A percentile compares a stretch with the other conserved stretches of the same genome.
Conservation (phyloP, 2,329 filamentous ascomycete genomes). For the Aspergillus fumigatiaffinis region DNA sequence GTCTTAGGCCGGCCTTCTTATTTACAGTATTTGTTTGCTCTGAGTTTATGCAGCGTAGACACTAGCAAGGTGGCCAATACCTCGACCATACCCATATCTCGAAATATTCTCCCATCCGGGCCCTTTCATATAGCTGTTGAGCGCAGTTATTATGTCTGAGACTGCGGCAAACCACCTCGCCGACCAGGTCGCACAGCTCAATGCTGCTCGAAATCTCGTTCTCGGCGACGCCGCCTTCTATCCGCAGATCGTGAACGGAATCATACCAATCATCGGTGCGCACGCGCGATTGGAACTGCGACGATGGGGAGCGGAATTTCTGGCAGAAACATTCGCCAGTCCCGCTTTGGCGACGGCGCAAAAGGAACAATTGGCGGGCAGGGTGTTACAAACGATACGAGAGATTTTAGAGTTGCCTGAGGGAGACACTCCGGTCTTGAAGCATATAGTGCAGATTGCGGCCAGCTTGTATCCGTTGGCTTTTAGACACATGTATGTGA, state of each 20-base stretch:
- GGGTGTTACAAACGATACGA: conserved; percentile 73
- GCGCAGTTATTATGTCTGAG: conserved; percentile 49
- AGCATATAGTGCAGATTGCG: conserved; percentile 80
- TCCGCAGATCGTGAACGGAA: conserved; percentile 83
- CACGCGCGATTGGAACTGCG: conserved; percentile 73
- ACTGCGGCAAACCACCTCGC: conserved; percentile 53
- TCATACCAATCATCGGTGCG: conserved; percentile 84
- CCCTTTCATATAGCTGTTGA: neutral
- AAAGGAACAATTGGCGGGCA: conserved; percentile 75
- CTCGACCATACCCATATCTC: neutral
- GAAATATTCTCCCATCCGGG: neutral
- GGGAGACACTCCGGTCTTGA: conserved; percentile 75
- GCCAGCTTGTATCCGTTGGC: conserved; percentile 91
- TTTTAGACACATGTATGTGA: conserved; percentile 88
- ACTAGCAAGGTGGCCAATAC: neutral
- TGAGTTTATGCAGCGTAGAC: neutral
- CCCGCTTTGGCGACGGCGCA: conserved; percentile 72
- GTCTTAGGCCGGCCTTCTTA: neutral
- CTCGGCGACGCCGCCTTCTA: conserved; percentile 85
- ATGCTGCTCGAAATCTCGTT: conserved; percentile 85
- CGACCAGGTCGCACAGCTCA: conserved; percentile 81
- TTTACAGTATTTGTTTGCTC: neutral
- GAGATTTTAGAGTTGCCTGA: conserved; percentile 66
- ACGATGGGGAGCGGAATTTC: conserved; percentile 93
- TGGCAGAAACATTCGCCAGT: conserved; percentile 92